phyloP scores from a whole-genome alignment of 192 early-diverging fungal genomes.

The Podila verticillata region DNA sequence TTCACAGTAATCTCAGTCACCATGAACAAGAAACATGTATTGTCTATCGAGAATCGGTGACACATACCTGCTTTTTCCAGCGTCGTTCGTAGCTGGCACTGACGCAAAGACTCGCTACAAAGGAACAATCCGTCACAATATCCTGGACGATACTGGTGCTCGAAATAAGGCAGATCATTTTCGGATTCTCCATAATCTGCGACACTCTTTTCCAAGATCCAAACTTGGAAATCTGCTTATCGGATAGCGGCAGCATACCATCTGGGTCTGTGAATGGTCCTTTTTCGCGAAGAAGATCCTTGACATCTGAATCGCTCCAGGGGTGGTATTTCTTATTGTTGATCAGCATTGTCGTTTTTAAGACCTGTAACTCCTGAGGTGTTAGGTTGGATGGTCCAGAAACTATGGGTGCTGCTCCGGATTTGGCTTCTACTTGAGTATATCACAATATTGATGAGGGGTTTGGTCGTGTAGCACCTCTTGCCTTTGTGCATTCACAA shows the following conservation, averaged over 20 bases:
- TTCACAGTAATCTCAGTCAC: neutral
- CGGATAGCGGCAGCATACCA: conserved; percentile 75
- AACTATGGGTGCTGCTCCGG: conserved; percentile 31
- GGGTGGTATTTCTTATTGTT: conserved; percentile 43
- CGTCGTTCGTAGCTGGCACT: conserved; percentile 80
- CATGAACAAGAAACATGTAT: neutral
- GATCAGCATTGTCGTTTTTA: conserved; percentile 48
- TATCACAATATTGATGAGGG: neutral
- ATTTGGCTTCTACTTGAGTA: conserved; percentile 38
- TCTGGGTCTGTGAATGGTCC: conserved; percentile 74
- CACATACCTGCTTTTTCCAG: conserved; percentile 74
- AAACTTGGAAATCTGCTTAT: conserved; percentile 78
- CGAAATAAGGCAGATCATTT: conserved; percentile 75
- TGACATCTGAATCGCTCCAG: conserved; percentile 20
- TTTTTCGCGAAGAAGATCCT: conserved; percentile 32
- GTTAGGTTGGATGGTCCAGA: conserved; percentile 30
- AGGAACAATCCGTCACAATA: conserved; percentile 94
- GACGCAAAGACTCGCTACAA: conserved; percentile 92
- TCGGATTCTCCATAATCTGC: conserved; percentile 73
- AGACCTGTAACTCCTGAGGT: conserved; percentile 28
- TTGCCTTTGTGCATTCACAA: neutral
- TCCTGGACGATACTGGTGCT: conserved; percentile 81
- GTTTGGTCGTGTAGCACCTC: neutral
- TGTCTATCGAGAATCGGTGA: neutral
- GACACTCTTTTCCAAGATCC: conserved; percentile 85